These are phyloP conservation scores for Tolypocladium nubicola DNA, from an alignment of 2,329 filamentous ascomycete genomes.

Conservation along the genomic window DNA sequence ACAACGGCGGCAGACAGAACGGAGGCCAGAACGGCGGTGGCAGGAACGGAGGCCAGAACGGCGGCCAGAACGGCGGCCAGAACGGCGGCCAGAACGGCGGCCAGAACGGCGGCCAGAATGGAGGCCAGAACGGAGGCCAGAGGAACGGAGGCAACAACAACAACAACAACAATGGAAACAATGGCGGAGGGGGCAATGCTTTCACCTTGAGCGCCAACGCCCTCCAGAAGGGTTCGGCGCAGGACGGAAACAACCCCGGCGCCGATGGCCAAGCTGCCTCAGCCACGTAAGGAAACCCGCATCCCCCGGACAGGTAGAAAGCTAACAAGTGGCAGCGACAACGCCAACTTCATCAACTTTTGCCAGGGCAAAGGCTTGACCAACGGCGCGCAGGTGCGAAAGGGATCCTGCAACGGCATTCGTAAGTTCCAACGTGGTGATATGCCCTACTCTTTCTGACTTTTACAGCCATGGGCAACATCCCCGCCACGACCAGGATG, in stretches of 20 bases:
- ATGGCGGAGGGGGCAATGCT: slow-evolving; percentile 13
- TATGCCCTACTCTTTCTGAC: not conserved
- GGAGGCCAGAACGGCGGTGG: slow-evolving; percentile 8
- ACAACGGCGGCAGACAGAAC: slow-evolving; percentile 3
- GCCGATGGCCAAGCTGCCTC: slow-evolving; percentile 40
- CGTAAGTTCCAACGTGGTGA: slow-evolving; percentile 28
- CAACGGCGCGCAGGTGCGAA: slow-evolving; percentile 46
- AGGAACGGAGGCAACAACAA: slow-evolving; percentile 5
- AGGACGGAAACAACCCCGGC: slow-evolving; percentile 34
- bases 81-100: slow-evolving; percentile 5
- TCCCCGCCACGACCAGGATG: slow-evolving; percentile 45
- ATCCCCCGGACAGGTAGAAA: not conserved
- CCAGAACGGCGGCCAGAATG: slow-evolving; percentile 2
- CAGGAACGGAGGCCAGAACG: slow-evolving; percentile 3
- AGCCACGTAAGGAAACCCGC: slow-evolving; percentile 32
- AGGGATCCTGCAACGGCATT: slow-evolving; percentile 54
- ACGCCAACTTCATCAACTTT: slow-evolving; percentile 55
- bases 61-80: slow-evolving; percentile 4
- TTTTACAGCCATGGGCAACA: slow-evolving; percentile 45
- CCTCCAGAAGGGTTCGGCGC: slow-evolving; percentile 38
- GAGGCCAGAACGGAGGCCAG: slow-evolving; percentile 4
- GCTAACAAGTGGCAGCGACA: slow-evolving; percentile 32
- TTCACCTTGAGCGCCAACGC: slow-evolving; percentile 29
- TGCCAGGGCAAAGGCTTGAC: slow-evolving; percentile 43
- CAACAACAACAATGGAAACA: slow-evolving; percentile 11